Base-by-base conservation (phyloP, 495 filamentous ascomycete species). In the Thermochaetoides thermophila region DNA sequence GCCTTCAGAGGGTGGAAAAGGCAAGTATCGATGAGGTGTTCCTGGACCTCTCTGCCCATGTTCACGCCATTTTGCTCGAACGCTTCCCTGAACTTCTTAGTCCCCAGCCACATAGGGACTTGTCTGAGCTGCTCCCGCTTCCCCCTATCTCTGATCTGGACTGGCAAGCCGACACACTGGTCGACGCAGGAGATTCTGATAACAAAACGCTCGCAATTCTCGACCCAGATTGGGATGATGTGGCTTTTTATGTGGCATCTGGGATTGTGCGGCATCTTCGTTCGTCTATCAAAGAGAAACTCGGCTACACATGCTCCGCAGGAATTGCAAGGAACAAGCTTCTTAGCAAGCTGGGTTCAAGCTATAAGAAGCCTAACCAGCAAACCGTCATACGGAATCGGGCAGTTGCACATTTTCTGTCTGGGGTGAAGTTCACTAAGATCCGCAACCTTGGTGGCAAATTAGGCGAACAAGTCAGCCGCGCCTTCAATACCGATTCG, bases 371-470 rank as follows among this genome's bases (percentile, higher is more conserved):
- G 50, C 91, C 89, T 21, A 85, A 94, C 53, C 72, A 79, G 39
- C 89, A 97, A 49, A 97, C 84, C 0, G 69, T 95, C 21, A 73
- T 96, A 17, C 77, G 87, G 21, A 84, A 82, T 48, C 72, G 84
- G 17, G 86, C 89, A 2, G 61, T 81, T 10, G 69, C 77, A 44
- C 70, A 76, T 17, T 97, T 97, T 53, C 61, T 97, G 25, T 69
- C 68, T 2, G 71, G 71, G 12, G 82, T 92, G 66, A 92, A 91
- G 47, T 92, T 94, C 52, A 94, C 91, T 19, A 92, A 93, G 61
- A 92, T 97, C 27, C 70, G 89, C 21, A 94, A 86, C 59, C 66
- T 97, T 4, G 91, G 89, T 24, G 89, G 89, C n/a, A 97, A 97
- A 59, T 60, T 96, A 13, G 89, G 89, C 17, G 83, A 89, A 32